phyloP scores from a whole-genome alignment of 2,329 filamentous ascomycete genomes.

The Claviceps citrina region DNA sequence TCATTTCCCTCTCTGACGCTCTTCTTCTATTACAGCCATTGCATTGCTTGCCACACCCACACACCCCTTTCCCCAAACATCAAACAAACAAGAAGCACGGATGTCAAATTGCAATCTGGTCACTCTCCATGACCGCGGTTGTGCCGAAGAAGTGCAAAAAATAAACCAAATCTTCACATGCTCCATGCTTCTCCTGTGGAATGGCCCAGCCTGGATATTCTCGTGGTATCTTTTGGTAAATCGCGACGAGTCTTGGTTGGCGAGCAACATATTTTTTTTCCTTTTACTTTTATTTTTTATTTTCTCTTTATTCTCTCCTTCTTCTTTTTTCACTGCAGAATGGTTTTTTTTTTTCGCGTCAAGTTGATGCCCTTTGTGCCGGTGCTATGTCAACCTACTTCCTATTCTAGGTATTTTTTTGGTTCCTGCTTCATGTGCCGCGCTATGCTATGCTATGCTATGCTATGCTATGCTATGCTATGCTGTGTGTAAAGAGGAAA shows the following conservation, averaged over 20 bases:
- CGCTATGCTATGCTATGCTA: too few relatives aligned
- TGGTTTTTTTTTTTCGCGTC: too few relatives aligned
- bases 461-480: too few relatives aligned
- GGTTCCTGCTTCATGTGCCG: too few relatives aligned
- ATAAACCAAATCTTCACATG: constrained; percentile 24
- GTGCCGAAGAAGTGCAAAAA: constrained; percentile 99
- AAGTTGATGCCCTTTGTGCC: too few relatives aligned
- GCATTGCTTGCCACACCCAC: too few relatives aligned
- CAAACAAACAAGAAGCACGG: too few relatives aligned
- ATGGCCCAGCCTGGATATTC: constrained; percentile 6
- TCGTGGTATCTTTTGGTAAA: not conserved
- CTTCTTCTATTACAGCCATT: too few relatives aligned
- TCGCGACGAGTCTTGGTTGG: constrained; percentile 11
- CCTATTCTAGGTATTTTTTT: too few relatives aligned
- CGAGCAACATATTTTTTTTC: constrained; percentile 13
- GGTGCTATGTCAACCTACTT: too few relatives aligned
- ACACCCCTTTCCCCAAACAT: too few relatives aligned
- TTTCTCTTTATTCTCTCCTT: not conserved
- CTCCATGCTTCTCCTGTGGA: constrained; percentile 14
- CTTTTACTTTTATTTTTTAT: not conserved
- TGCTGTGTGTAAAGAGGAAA: not conserved
- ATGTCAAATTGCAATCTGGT: constrained; percentile 99
- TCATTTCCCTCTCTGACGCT: not conserved
- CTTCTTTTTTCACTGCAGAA: too few relatives aligned
- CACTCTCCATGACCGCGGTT: constrained; percentile 70